These are phyloP conservation scores for Solanum dulcamara DNA, from an alignment of 257 asterid species.

Conservation along the genomic window DNA sequence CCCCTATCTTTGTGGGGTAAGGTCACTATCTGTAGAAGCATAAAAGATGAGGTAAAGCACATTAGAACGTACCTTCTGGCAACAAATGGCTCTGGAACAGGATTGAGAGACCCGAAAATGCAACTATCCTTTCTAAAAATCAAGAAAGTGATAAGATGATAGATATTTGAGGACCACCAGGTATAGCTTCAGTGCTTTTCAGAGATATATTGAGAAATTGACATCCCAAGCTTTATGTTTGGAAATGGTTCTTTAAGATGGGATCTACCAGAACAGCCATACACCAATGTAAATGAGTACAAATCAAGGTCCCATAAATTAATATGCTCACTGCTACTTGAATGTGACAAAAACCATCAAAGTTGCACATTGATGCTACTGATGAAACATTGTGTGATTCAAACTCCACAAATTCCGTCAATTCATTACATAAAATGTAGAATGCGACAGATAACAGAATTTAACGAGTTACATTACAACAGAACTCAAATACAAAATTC, in stretches of 20 bases:
- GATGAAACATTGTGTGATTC: not conserved
- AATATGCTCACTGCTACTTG: not conserved
- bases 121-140: not conserved
- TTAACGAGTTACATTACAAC: not conserved
- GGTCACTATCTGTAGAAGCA: not conserved
- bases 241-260: not conserved
- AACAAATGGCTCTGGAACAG: not conserved
- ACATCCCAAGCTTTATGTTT: not conserved
- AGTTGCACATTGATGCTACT: not conserved
- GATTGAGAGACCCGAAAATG: not conserved
- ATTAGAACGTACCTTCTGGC: not conserved
- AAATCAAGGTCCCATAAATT: not conserved
- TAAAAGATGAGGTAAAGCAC: not conserved
- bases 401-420: not conserved
- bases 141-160: not conserved
- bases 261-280: constrained; percentile 1
- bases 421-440: not conserved
- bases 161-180: constrained; percentile 5
- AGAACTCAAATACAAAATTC: not conserved
- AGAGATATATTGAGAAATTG: not conserved
- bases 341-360: not conserved
- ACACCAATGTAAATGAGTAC: not conserved
- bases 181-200: not conserved
- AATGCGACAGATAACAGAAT: not conserved
- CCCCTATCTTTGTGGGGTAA: not conserved